These are phyloP conservation scores for Mortierella sp. DNA, from an alignment of 371 early-diverging fungal genomes.

Conservation along the genomic window DNA sequence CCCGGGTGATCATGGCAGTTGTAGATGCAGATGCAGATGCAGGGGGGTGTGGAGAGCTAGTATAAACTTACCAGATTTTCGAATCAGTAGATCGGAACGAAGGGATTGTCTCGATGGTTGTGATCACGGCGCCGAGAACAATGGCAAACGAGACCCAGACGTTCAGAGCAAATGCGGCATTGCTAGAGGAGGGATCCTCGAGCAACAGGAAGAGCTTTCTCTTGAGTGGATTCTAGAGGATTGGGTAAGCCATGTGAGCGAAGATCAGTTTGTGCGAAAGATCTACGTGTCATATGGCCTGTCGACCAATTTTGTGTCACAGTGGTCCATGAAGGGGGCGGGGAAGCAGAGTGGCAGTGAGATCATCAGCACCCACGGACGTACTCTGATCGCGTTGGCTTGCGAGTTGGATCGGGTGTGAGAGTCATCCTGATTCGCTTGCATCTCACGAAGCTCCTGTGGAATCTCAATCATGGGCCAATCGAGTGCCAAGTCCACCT, in stretches of 20 bases:
- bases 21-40: not conserved
- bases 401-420: slow-evolving; percentile 54
- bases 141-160: slow-evolving; percentile 81
- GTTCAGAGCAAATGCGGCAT: slow-evolving; percentile 79
- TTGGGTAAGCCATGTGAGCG: not conserved
- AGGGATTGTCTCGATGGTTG: slow-evolving; percentile 89
- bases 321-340: too few species aligned
- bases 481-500: slow-evolving; percentile 50
- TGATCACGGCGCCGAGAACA: slow-evolving; percentile 80
- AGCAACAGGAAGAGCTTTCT: slow-evolving; percentile 73
- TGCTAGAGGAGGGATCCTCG: slow-evolving; percentile 77
- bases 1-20: not conserved
- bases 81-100: slow-evolving; percentile 73
- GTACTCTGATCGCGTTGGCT: slow-evolving; percentile 54
- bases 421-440: slow-evolving; percentile 35
- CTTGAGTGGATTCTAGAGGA: slow-evolving; percentile 59
- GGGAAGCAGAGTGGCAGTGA: not conserved
- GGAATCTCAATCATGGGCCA: slow-evolving; percentile 59
- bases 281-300: too few species aligned
- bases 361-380: not conserved
- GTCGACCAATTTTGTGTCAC: too few species aligned
- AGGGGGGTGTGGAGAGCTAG: not conserved
- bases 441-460: slow-evolving; percentile 54
- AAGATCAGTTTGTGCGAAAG: too few species aligned
- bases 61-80: slow-evolving; percentile 64